These are phyloP conservation scores for Huntiella bhutanensis DNA, from an alignment of 2,329 filamentous ascomycete species.

Conservation along the genomic window DNA sequence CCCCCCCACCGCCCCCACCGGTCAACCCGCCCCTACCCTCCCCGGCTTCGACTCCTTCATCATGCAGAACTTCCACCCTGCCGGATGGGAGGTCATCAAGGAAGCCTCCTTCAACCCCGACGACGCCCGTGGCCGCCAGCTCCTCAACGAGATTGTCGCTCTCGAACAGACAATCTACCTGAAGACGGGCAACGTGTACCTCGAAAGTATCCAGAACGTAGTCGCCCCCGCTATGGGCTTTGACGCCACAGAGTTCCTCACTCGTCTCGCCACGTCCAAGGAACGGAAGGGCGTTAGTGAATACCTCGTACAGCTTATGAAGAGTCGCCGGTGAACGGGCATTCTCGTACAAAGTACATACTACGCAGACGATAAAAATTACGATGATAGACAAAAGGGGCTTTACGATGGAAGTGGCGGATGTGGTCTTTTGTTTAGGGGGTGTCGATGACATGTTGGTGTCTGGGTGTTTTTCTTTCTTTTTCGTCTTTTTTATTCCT, in stretches of 20 bases:
- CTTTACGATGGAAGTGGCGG: not conserved
- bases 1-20: conserved; percentile 29
- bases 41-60: conserved; percentile 87
- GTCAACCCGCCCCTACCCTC: conserved; percentile 36
- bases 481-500: not conserved
- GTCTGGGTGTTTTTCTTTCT: not conserved
- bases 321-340: conserved; percentile 20
- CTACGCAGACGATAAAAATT: not conserved
- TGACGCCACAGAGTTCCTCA: conserved; percentile 39
- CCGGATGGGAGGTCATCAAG: conserved; percentile 76
- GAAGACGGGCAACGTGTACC: conserved; percentile 72
- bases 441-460: not conserved
- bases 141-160: conserved; percentile 70
- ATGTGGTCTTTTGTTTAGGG: not conserved
- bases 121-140: conserved; percentile 76
- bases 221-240: conserved; percentile 49
- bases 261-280: conserved; percentile 35
- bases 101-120: conserved; percentile 63
- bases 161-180: conserved; percentile 78
- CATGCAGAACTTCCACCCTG: conserved; percentile 68
- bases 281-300: conserved; percentile 43
- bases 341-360: not conserved
- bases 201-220: conserved; percentile 43
- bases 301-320: conserved; percentile 43
- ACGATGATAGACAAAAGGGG: not conserved